Evolutionary conservation across 192 early-diverging fungal species (phyloP).

Genomic region (Coemansia sp.): DNA sequence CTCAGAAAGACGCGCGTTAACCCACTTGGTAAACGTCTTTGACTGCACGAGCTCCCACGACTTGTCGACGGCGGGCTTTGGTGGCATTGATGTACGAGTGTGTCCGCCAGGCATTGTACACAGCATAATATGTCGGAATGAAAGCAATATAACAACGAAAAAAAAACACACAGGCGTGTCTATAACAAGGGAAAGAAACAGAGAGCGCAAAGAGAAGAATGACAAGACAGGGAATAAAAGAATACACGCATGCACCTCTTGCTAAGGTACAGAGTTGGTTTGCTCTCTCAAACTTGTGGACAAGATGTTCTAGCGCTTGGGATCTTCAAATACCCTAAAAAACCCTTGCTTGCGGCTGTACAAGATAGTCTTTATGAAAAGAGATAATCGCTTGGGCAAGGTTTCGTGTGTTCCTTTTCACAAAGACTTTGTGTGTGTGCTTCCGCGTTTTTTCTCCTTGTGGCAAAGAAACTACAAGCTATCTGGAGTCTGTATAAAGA

Average conservation of each 20-base stretch:
- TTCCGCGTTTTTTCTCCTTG: not conserved
- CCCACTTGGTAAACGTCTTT: constrained; percentile 87
- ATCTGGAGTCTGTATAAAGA: not conserved
- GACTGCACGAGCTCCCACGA: constrained; percentile 89
- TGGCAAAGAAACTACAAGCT: not conserved
- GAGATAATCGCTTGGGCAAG: not conserved
- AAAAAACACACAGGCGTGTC: not conserved
- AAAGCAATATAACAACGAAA: not conserved
- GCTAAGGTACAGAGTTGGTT: too few relatives aligned
- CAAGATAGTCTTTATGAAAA: not conserved
- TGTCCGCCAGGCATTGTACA: constrained; percentile 40
- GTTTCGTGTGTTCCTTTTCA: not conserved
- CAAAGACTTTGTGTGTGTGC: not conserved
- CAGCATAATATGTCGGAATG: constrained; percentile 8
- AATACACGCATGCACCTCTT: too few relatives aligned
- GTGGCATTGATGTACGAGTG: constrained; percentile 17
- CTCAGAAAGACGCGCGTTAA: constrained; percentile 72
- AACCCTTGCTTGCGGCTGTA: not conserved
- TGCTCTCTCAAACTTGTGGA: not conserved
- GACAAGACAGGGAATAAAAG: too few relatives aligned
- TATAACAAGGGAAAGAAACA: not conserved
- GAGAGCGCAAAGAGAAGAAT: not conserved
- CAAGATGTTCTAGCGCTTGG: not conserved
- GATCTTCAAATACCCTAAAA: not conserved
- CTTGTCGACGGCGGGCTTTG: constrained; percentile 38